Evolutionary conservation across 768 basidiomycete species (phyloP), one percentile per base, ranked within the genome.

Genomic region (Macrolepiota fuliginosa): DNA sequence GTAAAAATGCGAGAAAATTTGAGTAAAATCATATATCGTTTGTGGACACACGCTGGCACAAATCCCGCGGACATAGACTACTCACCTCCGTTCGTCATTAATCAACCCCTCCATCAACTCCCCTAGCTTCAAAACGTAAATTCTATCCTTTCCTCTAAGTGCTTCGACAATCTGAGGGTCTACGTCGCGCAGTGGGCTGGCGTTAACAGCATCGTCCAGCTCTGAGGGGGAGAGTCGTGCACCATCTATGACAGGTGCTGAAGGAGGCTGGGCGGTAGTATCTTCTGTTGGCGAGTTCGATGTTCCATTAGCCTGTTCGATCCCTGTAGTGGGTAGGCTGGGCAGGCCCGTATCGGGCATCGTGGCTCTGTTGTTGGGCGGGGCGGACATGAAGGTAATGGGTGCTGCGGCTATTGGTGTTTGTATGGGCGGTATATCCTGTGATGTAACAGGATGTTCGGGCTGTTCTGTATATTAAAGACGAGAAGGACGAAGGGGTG

Each of bases 71-170:
- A 61, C 60, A 66, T 39, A 15, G 55, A 61, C 53, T 36, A 81
- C 88, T 61, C 64, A 90, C 91, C 83, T 85, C 68, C 81, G 84
- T 71, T 92, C 91, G 24, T 61, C 60, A 62, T 75, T 82, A 68
- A 94, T 91, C 70, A 94, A 81, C 54, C 76, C 74, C 76, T 94
- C 92, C 84, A 94, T 91, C 65, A 78, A 80, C 77, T 94, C 93
- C 62, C 91, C 92, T n/a, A 94, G 82, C 79, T 90, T 93, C 68
- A 94, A 77, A 51, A 94, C 91, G 73, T 88, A 94, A 64, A 94
- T 81, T 70, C 92, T 83, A 74, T 94, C 92, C 77, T 94, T 94
- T 81, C 88, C 88, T 74, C 81, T 85, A 65, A 94, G 88, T 22
- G 93, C 92, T 72, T 94, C 92, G 68, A 94, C 69, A 67, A 94